Conservation (phyloP, 148 eudicot genomes). For the Fagopyrum tataricum region DNA sequence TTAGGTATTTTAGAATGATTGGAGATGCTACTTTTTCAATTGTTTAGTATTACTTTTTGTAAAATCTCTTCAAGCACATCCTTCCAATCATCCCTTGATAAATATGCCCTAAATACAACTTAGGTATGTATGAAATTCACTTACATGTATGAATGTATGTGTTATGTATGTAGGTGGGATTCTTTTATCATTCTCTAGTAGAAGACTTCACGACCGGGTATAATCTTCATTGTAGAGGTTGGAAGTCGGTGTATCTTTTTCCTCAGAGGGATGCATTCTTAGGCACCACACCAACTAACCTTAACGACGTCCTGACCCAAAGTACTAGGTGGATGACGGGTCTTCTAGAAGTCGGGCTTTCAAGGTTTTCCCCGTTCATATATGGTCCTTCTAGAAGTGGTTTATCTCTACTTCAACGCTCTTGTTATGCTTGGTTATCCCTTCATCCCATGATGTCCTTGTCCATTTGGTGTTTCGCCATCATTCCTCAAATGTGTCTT, state of each 20-base stretch:
- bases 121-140: too few relatives aligned
- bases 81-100: too few relatives aligned
- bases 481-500: constrained; percentile 31
- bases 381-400: not conserved
- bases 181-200: constrained; percentile 29
- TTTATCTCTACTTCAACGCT: constrained; percentile 19
- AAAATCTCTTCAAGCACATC: too few relatives aligned
- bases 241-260: constrained; percentile 35
- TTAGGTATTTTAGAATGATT: too few relatives aligned
- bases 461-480: constrained; percentile 21
- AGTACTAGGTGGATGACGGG: constrained; percentile 9
- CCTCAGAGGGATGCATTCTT: constrained; percentile 31
- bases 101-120: too few relatives aligned
- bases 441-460: constrained; percentile 16
- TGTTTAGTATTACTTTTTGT: too few relatives aligned
- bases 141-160: too few relatives aligned
- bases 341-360: not conserved
- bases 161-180: constrained; percentile 31
- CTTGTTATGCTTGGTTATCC: constrained; percentile 25
- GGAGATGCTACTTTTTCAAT: too few relatives aligned
- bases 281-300: too few relatives aligned
- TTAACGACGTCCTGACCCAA: too few relatives aligned
- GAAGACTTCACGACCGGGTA: constrained; percentile 34
- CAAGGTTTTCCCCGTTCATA: constrained; percentile 11
- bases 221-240: constrained; percentile 23